Evolutionary conservation across 768 basidiomycete genomes (phyloP).

Genomic region (Mycena olivaceomarginata): DNA sequence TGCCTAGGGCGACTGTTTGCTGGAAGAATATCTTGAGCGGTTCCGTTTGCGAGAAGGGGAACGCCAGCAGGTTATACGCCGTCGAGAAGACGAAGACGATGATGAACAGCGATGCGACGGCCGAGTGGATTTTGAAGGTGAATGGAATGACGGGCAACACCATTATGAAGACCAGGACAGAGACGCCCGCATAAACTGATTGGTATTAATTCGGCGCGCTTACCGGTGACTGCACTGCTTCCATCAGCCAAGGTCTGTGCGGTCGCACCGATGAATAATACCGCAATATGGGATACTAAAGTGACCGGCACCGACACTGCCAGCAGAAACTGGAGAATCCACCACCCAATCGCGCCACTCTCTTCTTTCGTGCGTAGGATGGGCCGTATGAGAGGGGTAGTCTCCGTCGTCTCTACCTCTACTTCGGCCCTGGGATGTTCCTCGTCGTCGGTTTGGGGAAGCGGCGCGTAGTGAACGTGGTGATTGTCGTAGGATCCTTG

Average conservation of each 20-base stretch:
- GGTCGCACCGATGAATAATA: conserved; percentile 67
- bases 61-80: conserved; percentile 64
- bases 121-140: conserved; percentile 67
- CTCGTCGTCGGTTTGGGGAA: conserved; percentile 41
- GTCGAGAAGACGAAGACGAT: conserved; percentile 66
- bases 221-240: conserved; percentile 68
- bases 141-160: conserved; percentile 81
- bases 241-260: conserved; percentile 81
- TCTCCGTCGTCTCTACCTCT: conserved; percentile 66
- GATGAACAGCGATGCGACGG: conserved; percentile 54
- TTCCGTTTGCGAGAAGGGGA: conserved; percentile 77
- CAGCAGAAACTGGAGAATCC: conserved; percentile 77
- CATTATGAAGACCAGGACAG: conserved; percentile 69
- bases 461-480: conserved; percentile 52
- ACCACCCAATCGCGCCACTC: conserved; percentile 61
- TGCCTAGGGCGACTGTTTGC: conserved; percentile 72
- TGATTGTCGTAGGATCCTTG: conserved; percentile 38
- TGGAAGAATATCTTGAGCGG: conserved; percentile 86
- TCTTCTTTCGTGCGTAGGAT: conserved; percentile 39
- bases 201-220: conserved; percentile 48
- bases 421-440: conserved; percentile 31
- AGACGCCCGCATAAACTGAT: conserved; percentile 70
- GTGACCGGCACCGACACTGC: conserved; percentile 73
- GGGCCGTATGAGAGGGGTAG: conserved; percentile 70
- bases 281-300: conserved; percentile 69